Conservation (phyloP, 148 eudicot species). For the Vaccinium corymbosum region DNA sequence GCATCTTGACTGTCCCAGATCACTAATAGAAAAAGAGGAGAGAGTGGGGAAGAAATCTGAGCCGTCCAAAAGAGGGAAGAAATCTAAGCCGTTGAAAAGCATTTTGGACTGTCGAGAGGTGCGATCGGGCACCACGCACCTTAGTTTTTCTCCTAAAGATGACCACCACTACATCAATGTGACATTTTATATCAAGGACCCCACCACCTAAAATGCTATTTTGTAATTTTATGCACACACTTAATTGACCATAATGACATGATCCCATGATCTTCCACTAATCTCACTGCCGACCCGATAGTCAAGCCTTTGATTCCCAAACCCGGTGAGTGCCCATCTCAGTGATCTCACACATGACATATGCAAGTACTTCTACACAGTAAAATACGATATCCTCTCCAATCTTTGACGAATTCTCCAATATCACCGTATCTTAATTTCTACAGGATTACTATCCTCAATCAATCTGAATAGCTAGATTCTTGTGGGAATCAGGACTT, state of each 20-base stretch:
- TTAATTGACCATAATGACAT: not conserved
- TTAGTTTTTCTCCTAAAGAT: no score
- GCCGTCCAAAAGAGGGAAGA: no score
- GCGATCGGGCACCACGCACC: no score
- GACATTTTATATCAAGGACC: not conserved
- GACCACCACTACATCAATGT: no score
- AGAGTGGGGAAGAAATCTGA: no score
- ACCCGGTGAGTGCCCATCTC: not conserved
- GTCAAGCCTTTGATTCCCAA: not conserved
- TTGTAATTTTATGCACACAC: not conserved
- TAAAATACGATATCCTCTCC: not conserved
- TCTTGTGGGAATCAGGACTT: not conserved
- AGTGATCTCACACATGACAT: not conserved
- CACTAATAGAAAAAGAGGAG: no score
- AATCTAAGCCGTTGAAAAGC: no score
- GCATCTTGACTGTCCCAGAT: no score
- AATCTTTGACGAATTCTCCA: not conserved
- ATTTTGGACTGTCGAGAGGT: no score
- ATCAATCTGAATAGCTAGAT: slow-evolving; percentile 4
- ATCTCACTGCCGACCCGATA: not conserved
- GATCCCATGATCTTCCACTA: not conserved
- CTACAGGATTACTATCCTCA: not conserved
- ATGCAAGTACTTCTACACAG: not conserved
- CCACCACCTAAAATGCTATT: not conserved
- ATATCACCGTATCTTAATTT: not conserved